Conservation (phyloP, 306 rosid species). For the Castanospermum australe region DNA sequence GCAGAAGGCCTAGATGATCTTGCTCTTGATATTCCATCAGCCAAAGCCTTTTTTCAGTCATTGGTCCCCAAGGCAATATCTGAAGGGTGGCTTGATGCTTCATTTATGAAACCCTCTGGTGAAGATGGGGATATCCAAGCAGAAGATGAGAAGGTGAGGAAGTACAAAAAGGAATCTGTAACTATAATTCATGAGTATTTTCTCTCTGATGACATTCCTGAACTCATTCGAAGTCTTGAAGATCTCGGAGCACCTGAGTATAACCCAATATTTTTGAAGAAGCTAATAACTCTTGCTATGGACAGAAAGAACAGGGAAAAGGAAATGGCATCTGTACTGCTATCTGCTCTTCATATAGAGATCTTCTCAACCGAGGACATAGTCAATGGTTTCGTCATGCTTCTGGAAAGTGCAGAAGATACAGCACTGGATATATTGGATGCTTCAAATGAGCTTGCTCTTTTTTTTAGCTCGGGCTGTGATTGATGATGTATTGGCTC, state of each 20-base stretch:
- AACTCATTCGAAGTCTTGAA: constrained; percentile 84
- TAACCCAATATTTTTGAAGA: constrained; percentile 90
- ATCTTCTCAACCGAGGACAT: constrained; percentile 92
- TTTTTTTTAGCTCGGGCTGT: constrained; percentile 93
- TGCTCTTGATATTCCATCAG: constrained; percentile 94
- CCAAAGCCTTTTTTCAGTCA: constrained; percentile 62
- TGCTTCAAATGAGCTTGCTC: constrained; percentile 96
- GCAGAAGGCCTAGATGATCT: constrained; percentile 96
- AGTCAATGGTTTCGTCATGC: constrained; percentile 81
- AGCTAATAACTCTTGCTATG: constrained; percentile 88
- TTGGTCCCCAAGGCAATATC: constrained; percentile 76
- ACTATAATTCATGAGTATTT: constrained; percentile 91
- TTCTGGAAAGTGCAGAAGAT: constrained; percentile 91
- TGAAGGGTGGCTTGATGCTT: constrained; percentile 95
- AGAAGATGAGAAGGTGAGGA: constrained; percentile 67
- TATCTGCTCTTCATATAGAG: constrained; percentile 94
- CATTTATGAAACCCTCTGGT: constrained; percentile 52
- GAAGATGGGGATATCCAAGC: constrained; percentile 59
- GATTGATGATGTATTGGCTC: constrained; percentile 92
- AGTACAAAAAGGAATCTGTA: constrained; percentile 79
- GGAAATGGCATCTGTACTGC: constrained; percentile 98
- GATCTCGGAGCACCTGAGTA: constrained; percentile 81
- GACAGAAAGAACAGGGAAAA: constrained; percentile 96
- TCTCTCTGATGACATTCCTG: constrained; percentile 95
- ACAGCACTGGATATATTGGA: constrained; percentile 90